These are phyloP conservation scores for Phytophthora kernoviae DNA, from an alignment of 352 stramenopile genomes.

Conservation along the genomic window DNA sequence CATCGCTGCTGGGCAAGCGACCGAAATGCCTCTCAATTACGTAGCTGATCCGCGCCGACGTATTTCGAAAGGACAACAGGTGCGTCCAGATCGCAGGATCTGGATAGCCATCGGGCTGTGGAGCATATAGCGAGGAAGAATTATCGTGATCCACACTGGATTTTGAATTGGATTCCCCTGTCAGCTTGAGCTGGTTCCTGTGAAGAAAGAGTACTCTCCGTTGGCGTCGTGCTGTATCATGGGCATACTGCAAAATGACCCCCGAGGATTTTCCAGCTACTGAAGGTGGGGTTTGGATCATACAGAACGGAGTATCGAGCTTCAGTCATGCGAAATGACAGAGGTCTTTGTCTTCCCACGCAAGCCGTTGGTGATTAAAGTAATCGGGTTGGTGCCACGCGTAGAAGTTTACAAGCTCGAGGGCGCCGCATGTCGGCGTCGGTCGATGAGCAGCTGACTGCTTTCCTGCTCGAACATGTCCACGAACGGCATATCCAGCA, in stretches of 20 bases:
- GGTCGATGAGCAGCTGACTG: conserved; percentile 65
- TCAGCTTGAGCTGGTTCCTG: conserved; percentile 66
- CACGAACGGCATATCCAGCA: conserved; percentile 53
- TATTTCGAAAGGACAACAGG: conserved; percentile 32
- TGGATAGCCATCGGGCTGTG: conserved; percentile 3
- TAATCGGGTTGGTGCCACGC: conserved; percentile 52
- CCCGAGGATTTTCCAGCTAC: conserved; percentile 35
- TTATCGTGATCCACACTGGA: conserved; percentile 1
- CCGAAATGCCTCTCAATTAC: conserved; percentile 7
- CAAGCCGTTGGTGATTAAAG: conserved; percentile 52
- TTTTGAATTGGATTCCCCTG: conserved; percentile 15
- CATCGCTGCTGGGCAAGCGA: conserved; percentile 22
- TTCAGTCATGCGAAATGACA: conserved; percentile 78
- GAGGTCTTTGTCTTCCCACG: conserved; percentile 72
- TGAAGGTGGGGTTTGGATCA: conserved; percentile 51
- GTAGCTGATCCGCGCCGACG: conserved; percentile 2
- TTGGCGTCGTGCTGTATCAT: conserved; percentile 51
- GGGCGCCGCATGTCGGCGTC: conserved; percentile 28
- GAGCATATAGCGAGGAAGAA: not conserved
- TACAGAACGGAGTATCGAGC: conserved; percentile 47
- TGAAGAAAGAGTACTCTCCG: conserved; percentile 65
- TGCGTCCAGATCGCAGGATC: conserved; percentile 35
- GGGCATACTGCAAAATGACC: conserved; percentile 47
- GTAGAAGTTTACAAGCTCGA: conserved; percentile 61
- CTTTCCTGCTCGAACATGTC: conserved; percentile 84